Conservation (phyloP, 176 grass and related monocot species). For the Cenchrus americanus region DNA sequence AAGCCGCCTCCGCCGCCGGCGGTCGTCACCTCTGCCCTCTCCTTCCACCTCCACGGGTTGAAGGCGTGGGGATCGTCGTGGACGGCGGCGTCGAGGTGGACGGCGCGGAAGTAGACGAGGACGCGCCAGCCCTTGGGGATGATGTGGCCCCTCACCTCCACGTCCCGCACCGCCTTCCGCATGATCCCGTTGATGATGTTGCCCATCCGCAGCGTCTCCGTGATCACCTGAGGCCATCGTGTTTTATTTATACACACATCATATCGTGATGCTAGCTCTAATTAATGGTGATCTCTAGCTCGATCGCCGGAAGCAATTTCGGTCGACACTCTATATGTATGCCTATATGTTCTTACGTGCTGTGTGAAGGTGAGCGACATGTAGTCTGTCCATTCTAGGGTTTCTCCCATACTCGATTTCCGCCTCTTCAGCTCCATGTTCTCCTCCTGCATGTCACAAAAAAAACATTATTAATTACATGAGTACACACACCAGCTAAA, state of each 20-base stretch:
- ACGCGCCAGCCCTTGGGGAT: constrained; percentile 87
- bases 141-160: constrained; percentile 69
- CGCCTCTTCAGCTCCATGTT: constrained; percentile 67
- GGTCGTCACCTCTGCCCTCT: not conserved
- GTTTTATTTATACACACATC: not conserved
- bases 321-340: no score
- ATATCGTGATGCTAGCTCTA: no score
- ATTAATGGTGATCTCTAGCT: not conserved
- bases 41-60: constrained; percentile 84
- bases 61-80: constrained; percentile 66
- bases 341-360: constrained; percentile 49
- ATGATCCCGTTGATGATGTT: constrained; percentile 93
- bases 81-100: constrained; percentile 63
- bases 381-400: constrained; percentile 74
- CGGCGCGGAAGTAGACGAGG: constrained; percentile 75
- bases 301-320: not conserved
- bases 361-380: constrained; percentile 87
- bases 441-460: constrained; percentile 56
- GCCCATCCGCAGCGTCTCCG: constrained; percentile 73
- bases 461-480: not conserved
- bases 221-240: no score
- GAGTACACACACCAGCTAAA: no score
- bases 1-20: not conserved
- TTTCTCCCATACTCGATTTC: constrained; percentile 37
- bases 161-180: constrained; percentile 70